Conservation (phyloP, 352 stramenopile genomes). For the Globisporangium alternatum region DNA sequence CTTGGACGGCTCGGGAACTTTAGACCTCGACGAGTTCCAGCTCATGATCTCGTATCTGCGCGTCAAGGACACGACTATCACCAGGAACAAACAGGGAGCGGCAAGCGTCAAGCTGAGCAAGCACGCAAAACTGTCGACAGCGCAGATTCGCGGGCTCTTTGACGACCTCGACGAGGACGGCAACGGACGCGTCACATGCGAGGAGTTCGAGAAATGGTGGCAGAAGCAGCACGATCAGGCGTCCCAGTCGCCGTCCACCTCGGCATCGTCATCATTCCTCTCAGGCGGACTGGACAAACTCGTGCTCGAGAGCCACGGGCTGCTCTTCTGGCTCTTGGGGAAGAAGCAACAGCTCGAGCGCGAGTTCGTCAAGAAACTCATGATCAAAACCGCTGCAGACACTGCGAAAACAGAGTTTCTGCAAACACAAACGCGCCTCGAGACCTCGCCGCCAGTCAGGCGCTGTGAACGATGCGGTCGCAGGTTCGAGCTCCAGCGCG, state of each 20-base stretch:
- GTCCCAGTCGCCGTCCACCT: constrained; percentile 19
- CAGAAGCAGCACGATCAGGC: constrained; percentile 12
- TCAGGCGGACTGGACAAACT: constrained; percentile 29
- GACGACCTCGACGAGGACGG: constrained; percentile 33
- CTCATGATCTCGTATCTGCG: constrained; percentile 48
- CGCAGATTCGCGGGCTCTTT: constrained; percentile 37
- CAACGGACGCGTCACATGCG: constrained; percentile 28
- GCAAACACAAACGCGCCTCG: constrained; percentile 8
- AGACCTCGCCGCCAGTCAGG: constrained; percentile 10
- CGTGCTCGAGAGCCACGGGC: constrained; percentile 37
- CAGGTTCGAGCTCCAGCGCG: constrained; percentile 33
- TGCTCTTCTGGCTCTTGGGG: constrained; percentile 46
- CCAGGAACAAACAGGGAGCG: constrained; percentile 12
- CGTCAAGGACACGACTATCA: neutral
- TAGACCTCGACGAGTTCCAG: constrained; percentile 51
- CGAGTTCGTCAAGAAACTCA: constrained; percentile 52
- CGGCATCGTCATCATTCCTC: constrained; percentile 34
- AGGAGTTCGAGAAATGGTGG: constrained; percentile 45
- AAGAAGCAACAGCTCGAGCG: constrained; percentile 41
- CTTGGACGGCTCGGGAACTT: constrained; percentile 37
- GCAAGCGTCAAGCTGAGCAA: constrained; percentile 5
- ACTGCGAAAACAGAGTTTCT: constrained; percentile 27
- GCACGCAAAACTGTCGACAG: constrained; percentile 23
- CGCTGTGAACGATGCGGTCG: constrained; percentile 30
- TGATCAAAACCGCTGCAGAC: constrained; percentile 32